phyloP scores from a whole-genome alignment of 208 protist genomes.

The Leptomonas seymouri region DNA sequence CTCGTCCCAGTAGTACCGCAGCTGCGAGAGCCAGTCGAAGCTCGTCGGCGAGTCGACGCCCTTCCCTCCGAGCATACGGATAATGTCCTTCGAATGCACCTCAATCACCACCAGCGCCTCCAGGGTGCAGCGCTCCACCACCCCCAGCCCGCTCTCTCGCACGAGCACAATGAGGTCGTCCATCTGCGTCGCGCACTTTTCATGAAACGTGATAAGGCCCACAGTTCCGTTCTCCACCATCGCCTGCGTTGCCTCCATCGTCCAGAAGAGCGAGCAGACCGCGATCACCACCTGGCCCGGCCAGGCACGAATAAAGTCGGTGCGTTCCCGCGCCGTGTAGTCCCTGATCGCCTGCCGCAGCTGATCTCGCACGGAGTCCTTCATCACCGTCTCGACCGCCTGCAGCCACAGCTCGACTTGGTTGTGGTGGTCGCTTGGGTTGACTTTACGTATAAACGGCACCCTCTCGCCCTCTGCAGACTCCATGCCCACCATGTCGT shows the following conservation, averaged over 20 bases:
- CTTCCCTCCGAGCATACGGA: constrained; percentile 88
- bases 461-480: constrained; percentile 92
- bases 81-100: constrained; percentile 95
- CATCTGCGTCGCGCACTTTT: constrained; percentile 89
- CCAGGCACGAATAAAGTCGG: constrained; percentile 93
- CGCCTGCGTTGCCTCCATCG: constrained; percentile 92
- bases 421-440: constrained; percentile 87
- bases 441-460: constrained; percentile 78
- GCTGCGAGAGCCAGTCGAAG: constrained; percentile 97
- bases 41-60: constrained; percentile 90
- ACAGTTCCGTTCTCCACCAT: constrained; percentile 84
- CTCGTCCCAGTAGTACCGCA: constrained; percentile 97
- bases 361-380: constrained; percentile 85
- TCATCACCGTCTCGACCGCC: constrained; percentile 93
- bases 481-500: constrained; percentile 94
- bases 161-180: constrained; percentile 94
- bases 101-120: constrained; percentile 95
- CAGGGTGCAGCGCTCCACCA: constrained; percentile 90
- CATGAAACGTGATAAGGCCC: constrained; percentile 87
- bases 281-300: constrained; percentile 94
- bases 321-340: constrained; percentile 76
- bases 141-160: constrained; percentile 83
- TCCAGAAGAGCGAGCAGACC: constrained; percentile 94
- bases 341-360: constrained; percentile 84
- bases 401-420: constrained; percentile 96